phyloP scores from a whole-genome alignment of 768 basidiomycete species.

The Kwoniella mangroviensis region DNA sequence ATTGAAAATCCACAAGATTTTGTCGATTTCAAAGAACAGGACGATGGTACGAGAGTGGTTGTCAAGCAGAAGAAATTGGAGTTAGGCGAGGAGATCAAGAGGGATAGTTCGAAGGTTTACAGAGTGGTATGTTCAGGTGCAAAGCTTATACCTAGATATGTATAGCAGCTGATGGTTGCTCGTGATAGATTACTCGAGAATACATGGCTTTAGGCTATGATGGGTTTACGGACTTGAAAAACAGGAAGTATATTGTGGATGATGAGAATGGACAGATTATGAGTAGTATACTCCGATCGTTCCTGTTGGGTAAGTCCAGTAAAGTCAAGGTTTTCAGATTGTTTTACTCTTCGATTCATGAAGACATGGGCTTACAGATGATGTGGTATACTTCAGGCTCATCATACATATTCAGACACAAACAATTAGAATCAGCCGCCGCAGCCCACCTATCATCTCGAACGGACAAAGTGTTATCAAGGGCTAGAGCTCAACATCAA shows the following conservation, averaged over 20 bases:
- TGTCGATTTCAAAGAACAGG: conserved; percentile 51
- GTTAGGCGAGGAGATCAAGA: conserved; percentile 63
- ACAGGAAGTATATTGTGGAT: conserved; percentile 72
- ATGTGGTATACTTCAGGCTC: conserved; percentile 62
- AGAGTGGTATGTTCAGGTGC: conserved; percentile 64
- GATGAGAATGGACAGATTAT: conserved; percentile 80
- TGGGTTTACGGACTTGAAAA: conserved; percentile 73
- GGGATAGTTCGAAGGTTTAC: conserved; percentile 67
- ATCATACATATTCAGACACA: conserved; percentile 71
- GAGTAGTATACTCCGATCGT: conserved; percentile 78
- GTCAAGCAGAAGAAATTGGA: conserved; percentile 46
- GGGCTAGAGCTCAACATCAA: conserved; percentile 38
- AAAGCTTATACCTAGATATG: not conserved
- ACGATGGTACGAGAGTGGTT: conserved; percentile 52
- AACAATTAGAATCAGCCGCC: conserved; percentile 61
- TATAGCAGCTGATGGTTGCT: not conserved
- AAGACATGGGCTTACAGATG: not conserved
- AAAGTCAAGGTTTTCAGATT: not conserved
- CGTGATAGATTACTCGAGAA: conserved; percentile 65
- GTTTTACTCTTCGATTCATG: not conserved
- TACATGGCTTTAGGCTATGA: conserved; percentile 76
- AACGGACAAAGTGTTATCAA: conserved; percentile 44
- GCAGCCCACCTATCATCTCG: conserved; percentile 45
- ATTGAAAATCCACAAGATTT: conserved; percentile 45
- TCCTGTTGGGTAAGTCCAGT: conserved; percentile 72